Percentiles rank a stretch among this genome's conserved stretches.
phyloP scores from a whole-genome alignment of 176 grass and related monocot genomes.

The Dactylis glomerata region DNA sequence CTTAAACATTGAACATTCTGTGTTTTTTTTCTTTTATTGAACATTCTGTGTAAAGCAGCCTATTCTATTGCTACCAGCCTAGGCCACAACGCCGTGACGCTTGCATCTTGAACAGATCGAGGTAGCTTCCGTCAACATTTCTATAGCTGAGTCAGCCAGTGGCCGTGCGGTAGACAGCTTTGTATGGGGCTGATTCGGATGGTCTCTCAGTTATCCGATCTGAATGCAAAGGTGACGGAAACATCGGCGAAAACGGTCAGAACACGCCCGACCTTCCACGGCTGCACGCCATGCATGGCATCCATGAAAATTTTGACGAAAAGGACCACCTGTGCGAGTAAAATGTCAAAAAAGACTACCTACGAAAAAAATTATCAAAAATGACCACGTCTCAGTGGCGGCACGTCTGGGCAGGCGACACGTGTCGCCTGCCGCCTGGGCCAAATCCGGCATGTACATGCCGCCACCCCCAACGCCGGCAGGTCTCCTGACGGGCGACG shows the following conservation, averaged over 20 bases:
- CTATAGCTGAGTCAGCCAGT: not conserved
- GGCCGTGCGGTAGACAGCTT: not conserved
- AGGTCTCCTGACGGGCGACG: too few species aligned
- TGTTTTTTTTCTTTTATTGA: too few species aligned
- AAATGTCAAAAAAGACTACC: too few species aligned
- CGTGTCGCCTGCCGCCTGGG: too few species aligned
- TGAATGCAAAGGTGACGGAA: not conserved
- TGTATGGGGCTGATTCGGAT: not conserved
- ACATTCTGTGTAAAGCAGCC: not conserved
- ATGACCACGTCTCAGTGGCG: too few species aligned
- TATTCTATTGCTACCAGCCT: not conserved
- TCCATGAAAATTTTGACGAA: too few species aligned
- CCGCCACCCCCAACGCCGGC: too few species aligned
- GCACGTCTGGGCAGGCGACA: too few species aligned
- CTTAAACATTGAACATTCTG: too few species aligned
- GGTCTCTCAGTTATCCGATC: not conserved
- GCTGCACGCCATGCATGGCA: not conserved
- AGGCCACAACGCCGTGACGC: not conserved
- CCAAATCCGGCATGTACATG: too few species aligned
- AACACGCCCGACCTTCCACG: not conserved
- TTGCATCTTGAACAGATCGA: not conserved
- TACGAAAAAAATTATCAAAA: too few species aligned
- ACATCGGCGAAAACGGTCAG: not conserved
- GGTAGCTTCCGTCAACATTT: not conserved
- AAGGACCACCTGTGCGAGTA: too few species aligned